A percentile compares a stretch with the other conserved stretches of the same genome.
These are phyloP conservation scores for Nyssa sinensis DNA, from an alignment of 148 eudicot species.

Conservation along the genomic window DNA sequence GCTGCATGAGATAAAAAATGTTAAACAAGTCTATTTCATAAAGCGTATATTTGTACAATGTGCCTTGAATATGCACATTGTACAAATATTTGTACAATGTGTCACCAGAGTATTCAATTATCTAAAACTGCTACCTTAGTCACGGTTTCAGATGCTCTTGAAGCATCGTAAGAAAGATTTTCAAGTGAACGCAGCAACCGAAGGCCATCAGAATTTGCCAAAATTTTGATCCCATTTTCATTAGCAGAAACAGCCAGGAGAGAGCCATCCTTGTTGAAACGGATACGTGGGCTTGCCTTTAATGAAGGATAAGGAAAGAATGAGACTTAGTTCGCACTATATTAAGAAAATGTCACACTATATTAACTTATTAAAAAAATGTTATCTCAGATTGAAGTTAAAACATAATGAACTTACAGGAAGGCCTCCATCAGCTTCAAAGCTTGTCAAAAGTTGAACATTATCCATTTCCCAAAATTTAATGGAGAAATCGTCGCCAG, in stretches of 20 bases:
- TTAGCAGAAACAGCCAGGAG: slow-evolving; percentile 79
- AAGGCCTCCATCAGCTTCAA: slow-evolving; percentile 88
- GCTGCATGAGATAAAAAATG: slow-evolving; percentile 39
- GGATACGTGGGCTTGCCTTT: slow-evolving; percentile 81
- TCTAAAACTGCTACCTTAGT: slow-evolving; percentile 47
- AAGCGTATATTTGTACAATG: slow-evolving; percentile 71
- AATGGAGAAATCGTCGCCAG: slow-evolving; percentile 77
- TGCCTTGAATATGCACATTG: slow-evolving; percentile 85
- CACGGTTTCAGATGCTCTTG: slow-evolving; percentile 60
- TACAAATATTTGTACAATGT: too few relatives aligned
- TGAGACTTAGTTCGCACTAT: not conserved
- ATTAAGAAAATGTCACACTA: not conserved
- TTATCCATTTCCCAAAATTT: slow-evolving; percentile 95
- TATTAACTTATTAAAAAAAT: not conserved
- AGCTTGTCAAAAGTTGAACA: slow-evolving; percentile 63
- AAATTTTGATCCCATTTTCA: slow-evolving; percentile 73
- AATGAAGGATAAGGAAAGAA: slow-evolving; percentile 15
- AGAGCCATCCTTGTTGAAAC: slow-evolving; percentile 87
- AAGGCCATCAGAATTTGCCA: slow-evolving; percentile 73
- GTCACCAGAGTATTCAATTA: not conserved
- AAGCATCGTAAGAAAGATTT: slow-evolving; percentile 51
- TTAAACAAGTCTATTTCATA: slow-evolving; percentile 9
- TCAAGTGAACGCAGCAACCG: slow-evolving; percentile 59
- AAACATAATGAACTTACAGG: slow-evolving; percentile 48
- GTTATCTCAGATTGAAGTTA: too few relatives aligned